phyloP scores from a whole-genome alignment of 495 filamentous ascomycete genomes.

The Talaromyces ruber region DNA sequence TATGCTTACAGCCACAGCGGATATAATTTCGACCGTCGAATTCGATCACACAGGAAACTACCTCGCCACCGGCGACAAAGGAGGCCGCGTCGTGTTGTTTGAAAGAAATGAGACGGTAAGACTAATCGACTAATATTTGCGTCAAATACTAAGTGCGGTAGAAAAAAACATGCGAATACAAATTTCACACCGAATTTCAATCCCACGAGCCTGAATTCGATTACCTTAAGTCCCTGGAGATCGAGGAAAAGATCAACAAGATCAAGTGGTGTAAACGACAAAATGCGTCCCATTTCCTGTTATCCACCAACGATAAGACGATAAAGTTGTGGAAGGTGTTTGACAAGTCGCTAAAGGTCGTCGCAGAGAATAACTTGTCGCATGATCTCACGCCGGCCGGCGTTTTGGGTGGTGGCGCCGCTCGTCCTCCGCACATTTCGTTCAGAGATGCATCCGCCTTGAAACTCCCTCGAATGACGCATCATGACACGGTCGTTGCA shows the following conservation, averaged over 20 bases:
- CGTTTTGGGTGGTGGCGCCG: constrained; percentile 62
- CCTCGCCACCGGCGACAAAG: constrained; percentile 95
- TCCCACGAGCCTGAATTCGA: constrained; percentile 99
- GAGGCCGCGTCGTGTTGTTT: constrained; percentile 91
- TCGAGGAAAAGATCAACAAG: constrained; percentile 99
- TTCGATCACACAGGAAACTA: constrained; percentile 99
- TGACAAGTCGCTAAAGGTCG: constrained; percentile 97
- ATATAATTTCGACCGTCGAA: constrained; percentile 99
- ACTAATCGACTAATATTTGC: background rate
- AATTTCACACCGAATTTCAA: constrained; percentile 99
- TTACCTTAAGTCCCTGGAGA: constrained; percentile 97
- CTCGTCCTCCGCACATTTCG: constrained; percentile 58
- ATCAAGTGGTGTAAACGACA: constrained; percentile 99
- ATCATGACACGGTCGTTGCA: constrained; percentile 97
- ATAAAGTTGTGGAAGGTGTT: constrained; percentile 99
- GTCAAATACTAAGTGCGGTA: background rate
- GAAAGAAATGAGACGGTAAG: constrained; percentile 92
- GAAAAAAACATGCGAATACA: constrained; percentile 99
- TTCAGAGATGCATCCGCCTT: constrained; percentile 77
- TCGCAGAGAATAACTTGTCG: constrained; percentile 97
- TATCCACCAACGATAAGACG: constrained; percentile 98
- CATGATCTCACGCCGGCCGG: constrained; percentile 82
- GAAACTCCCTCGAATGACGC: constrained; percentile 90
- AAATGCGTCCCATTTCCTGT: constrained; percentile 95
- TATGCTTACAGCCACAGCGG: constrained; percentile 49